Base-by-base conservation (phyloP, 2,329 filamentous ascomycete genomes). In the Aspergillus intermedius region DNA sequence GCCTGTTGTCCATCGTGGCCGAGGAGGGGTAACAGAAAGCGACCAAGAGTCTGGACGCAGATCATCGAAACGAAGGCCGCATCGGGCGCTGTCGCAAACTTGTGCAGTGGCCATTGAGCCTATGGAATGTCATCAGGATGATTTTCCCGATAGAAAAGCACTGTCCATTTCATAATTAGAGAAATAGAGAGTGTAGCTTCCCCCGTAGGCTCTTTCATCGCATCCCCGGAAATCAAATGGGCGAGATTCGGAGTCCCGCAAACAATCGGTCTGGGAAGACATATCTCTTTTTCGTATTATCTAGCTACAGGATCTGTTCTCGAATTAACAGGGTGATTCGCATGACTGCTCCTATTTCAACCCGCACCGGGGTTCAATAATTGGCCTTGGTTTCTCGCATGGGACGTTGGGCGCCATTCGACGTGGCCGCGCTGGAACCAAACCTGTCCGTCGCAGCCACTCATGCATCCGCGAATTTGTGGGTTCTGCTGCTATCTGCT, bases 381-480 rank as follows among this genome's bases (percentile, higher is more conserved):
- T 37, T 40, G 37, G 37, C 37, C 10, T 21, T 21, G 37, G 37
- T 40, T 35, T 40, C 15, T 40, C 37, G 15, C 17, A 19, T 21
- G 17, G 37, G 37, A 50, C 50, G 47, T 51, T 56, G 52, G 50
- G 51, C 49, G 51, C 56, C 54, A 55, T 58, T 62, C 59, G 61
- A 64, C 61, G 61, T 63, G 61, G 61, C 61, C 61, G 53, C 54
- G 61, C 58, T 60, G 59, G 50, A 52, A 52, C 56, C 57, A 35
- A 40, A 40, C 37, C 37, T 17, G 37, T 40, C 37, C 53, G 48
- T 52, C 46, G 41, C 49, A 50, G 51, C 54, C 54, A 54, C 46
- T 58, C 50, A 57, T 54, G 44, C 53, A 10, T 8, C 50, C 53
- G 50, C 55, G n/a, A 42, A 19, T 25, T 47, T 48, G 37, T 41